Percentiles rank a stretch among this genome's conserved stretches.
phyloP scores from a whole-genome alignment of 768 basidiomycete genomes.

The Amanita inopinata region DNA sequence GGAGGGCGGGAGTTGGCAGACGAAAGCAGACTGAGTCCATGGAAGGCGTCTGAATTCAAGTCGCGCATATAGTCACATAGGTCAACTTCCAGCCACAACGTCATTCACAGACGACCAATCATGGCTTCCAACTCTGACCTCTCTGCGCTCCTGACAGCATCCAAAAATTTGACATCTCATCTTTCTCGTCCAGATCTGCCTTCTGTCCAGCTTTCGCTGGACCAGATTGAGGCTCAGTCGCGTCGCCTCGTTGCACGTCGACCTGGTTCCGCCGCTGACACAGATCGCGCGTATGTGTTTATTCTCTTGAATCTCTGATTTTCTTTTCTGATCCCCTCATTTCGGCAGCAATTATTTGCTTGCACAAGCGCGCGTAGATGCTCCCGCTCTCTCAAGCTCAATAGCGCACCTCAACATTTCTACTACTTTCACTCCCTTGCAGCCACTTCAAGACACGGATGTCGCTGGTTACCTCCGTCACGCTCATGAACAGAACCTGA shows the following conservation, averaged over 20 bases:
- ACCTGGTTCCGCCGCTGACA: constrained; percentile 50
- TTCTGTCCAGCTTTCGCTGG: constrained; percentile 79
- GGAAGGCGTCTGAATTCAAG: not conserved
- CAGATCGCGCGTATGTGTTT: constrained; percentile 59
- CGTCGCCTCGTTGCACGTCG: constrained; percentile 72
- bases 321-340: constrained; percentile 7
- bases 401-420: constrained; percentile 78
- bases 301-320: constrained; percentile 1
- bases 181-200: constrained; percentile 76
- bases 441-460: constrained; percentile 89
- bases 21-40: constrained; percentile 5
- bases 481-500: constrained; percentile 89
- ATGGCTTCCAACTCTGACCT: constrained; percentile 34
- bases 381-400: constrained; percentile 72
- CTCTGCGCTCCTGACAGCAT: constrained; percentile 60
- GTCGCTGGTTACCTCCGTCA: constrained; percentile 92
- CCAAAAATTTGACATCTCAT: constrained; percentile 68
- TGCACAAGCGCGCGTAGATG: constrained; percentile 90
- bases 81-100: no score
- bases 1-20: constrained; percentile 2
- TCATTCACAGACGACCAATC: no score
- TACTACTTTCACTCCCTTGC: constrained; percentile 80
- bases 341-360: constrained; percentile 73
- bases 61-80: no score
- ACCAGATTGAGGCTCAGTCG: constrained; percentile 92